phyloP scores from a whole-genome alignment of 768 basidiomycete species.

The Lactarius tabidus region DNA sequence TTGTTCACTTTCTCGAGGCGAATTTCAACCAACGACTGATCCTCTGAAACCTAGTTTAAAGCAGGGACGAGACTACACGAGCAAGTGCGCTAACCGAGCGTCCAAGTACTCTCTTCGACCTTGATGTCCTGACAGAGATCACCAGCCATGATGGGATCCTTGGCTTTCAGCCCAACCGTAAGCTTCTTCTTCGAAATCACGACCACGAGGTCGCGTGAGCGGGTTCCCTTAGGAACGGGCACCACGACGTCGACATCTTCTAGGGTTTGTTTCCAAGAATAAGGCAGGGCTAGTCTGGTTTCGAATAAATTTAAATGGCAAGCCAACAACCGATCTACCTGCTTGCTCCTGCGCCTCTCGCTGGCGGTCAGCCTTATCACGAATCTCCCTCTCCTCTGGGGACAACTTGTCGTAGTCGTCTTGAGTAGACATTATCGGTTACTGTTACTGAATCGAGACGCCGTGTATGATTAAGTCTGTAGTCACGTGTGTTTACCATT shows the following conservation, averaged over 20 bases:
- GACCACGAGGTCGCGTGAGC: constrained; percentile 70
- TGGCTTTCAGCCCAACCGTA: constrained; percentile 77
- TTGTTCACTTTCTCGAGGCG: constrained; percentile 86
- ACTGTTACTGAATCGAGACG: background rate
- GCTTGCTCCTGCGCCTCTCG: constrained; percentile 80
- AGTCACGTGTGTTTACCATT: constrained; percentile 32
- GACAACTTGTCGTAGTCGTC: constrained; percentile 74
- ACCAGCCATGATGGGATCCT: constrained; percentile 83
- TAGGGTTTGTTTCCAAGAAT: constrained; percentile 87
- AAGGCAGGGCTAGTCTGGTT: constrained; percentile 67
- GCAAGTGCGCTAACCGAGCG: constrained; percentile 57
- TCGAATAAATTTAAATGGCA: constrained; percentile 25
- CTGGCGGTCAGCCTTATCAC: constrained; percentile 63
- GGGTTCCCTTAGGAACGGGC: constrained; percentile 83
- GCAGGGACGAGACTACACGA: constrained; percentile 1
- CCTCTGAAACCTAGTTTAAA: constrained; percentile 48
- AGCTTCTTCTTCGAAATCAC: constrained; percentile 79
- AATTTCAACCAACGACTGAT: constrained; percentile 64
- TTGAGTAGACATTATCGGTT: constrained; percentile 19
- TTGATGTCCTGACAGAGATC: constrained; percentile 92
- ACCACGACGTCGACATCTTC: constrained; percentile 80
- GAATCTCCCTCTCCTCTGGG: constrained; percentile 67
- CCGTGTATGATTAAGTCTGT: background rate
- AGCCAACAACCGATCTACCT: constrained; percentile 45
- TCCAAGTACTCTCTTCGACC: constrained; percentile 97